Evolutionary conservation across 768 basidiomycete genomes (phyloP).

Genomic region (Hypholoma sublateritium): DNA sequence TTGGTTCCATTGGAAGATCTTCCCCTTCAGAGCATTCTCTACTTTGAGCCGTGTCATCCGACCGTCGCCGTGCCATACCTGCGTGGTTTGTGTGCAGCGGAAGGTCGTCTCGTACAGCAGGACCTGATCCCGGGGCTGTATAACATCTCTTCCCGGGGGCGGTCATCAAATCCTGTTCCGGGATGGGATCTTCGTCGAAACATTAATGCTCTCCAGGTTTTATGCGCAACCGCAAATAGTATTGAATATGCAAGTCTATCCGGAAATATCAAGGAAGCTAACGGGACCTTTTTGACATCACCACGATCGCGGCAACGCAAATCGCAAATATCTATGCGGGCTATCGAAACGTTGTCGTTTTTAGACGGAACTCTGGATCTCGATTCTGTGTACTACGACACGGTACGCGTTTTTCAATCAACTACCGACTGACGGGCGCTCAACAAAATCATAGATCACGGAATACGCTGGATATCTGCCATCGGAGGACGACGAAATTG

Average conservation of each 20-base stretch:
- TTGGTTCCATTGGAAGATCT: slow-evolving; percentile 73
- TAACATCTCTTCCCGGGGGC: slow-evolving; percentile 25
- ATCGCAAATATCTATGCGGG: neutral
- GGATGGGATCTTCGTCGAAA: slow-evolving; percentile 62
- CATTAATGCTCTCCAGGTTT: slow-evolving; percentile 63
- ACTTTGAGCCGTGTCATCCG: slow-evolving; percentile 60
- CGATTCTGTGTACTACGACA: slow-evolving; percentile 5
- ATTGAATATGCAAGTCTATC: neutral
- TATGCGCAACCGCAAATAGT: slow-evolving; percentile 28
- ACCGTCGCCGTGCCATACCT: slow-evolving; percentile 66
- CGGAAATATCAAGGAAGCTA: neutral
- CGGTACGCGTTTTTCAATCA: slow-evolving; percentile 15
- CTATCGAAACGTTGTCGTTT: slow-evolving; percentile 20
- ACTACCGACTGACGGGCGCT: neutral
- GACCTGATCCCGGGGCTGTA: slow-evolving; percentile 47
- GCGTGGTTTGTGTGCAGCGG: slow-evolving; percentile 55
- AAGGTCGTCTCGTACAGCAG: slow-evolving; percentile 49
- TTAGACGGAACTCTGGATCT: slow-evolving; percentile 18
- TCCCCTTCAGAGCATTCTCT: slow-evolving; percentile 71
- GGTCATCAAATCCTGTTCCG: slow-evolving; percentile 22
- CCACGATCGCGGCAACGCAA: neutral
- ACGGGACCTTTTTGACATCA: neutral
- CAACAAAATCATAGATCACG: slow-evolving; percentile 21
- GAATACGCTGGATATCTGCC: slow-evolving; percentile 33
- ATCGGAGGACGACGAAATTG: slow-evolving; percentile 57